Evolutionary conservation across 1,139 yeast species (phyloP), one percentile per base, ranked within the genome.

Genomic region (Blastobotrys petasosporus): DNA sequence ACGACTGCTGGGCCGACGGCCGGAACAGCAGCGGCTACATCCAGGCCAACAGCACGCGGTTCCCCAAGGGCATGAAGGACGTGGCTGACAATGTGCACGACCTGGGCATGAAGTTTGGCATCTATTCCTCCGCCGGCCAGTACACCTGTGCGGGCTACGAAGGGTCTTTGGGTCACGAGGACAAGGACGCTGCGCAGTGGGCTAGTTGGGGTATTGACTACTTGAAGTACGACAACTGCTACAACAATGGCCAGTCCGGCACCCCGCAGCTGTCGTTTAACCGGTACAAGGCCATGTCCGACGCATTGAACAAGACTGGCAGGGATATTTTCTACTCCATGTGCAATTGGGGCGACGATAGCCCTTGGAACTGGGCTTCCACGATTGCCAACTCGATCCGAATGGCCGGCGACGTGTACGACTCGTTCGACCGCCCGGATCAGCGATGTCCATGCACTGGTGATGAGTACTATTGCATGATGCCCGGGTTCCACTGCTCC

Each of bases 271-370:
- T 52, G 8, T 55, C 61, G 13, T 61, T 48, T 46, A 40, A 54
- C 15, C 54, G 66, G n/a, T 62, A 61, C 50, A 49, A 54, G 43
- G 46, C 39, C 8, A 62, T 62, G 66, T 54, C 64, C 2, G 53
- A 61, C 20, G 66, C 66, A 4, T 53, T 62, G 39, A 53, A 54
- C 35, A 47, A 50, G 11, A 59, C 66, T 5, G 66, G 65, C 12
- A 52, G 63, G 20, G 55, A 60, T 1, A 60, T 62, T n/a, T 54
- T 62, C 43, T 62, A 60, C 49, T 56, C 65, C 4, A 39, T 62
- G 35, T 62, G 66, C 47, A 61, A 62, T 43, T 62, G 66, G 66
- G 66, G 66, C n/a, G 61, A 60, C 32, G 64, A 61, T 42, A 33
- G 41, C 20, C 57, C 61, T 1, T 62, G 61, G 59, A 51, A 59